Evolutionary conservation across 352 stramenopile genomes (phyloP).

Genomic region (Globisporangium sylvaticum): DNA sequence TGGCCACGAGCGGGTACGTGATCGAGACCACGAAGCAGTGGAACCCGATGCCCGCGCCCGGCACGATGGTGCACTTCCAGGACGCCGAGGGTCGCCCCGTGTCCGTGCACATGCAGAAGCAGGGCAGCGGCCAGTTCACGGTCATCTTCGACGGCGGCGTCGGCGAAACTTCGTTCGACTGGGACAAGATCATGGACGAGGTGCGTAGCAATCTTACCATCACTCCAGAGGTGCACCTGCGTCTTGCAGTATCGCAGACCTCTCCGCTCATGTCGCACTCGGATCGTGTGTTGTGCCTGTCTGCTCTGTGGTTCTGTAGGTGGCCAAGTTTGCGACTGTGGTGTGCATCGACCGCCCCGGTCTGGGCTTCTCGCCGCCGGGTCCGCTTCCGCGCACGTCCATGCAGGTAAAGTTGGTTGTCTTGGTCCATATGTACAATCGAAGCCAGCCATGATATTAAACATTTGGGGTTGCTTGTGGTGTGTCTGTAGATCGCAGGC

Average conservation of each 20-base stretch:
- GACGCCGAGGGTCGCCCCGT: slow-evolving; percentile 32
- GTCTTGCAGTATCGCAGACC: neutral
- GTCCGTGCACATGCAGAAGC: slow-evolving; percentile 50
- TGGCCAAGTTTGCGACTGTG: slow-evolving; percentile 50
- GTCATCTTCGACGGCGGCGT: slow-evolving; percentile 72
- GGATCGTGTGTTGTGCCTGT: neutral
- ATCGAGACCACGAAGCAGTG: slow-evolving; percentile 65
- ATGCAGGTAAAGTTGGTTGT: slow-evolving; percentile 22
- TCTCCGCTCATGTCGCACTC: neutral
- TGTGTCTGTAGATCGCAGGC: slow-evolving; percentile 34
- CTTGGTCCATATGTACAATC: neutral
- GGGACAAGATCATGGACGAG: slow-evolving; percentile 62
- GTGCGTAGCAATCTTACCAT: slow-evolving; percentile 11
- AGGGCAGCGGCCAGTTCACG: slow-evolving; percentile 44
- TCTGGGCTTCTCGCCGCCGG: slow-evolving; percentile 62
- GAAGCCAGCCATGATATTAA: no score
- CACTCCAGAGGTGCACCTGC: neutral
- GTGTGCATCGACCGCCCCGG: slow-evolving; percentile 68
- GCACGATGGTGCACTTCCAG: slow-evolving; percentile 42
- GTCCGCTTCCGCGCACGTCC: slow-evolving; percentile 43
- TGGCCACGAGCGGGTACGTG: slow-evolving; percentile 54
- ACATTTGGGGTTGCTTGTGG: neutral
- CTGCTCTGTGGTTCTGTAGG: slow-evolving; percentile 11
- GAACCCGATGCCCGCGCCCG: slow-evolving; percentile 48
- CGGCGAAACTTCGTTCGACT: slow-evolving; percentile 84